Evolutionary conservation across 441 rosid genomes (phyloP).

Genomic region (Melianthus villosus): DNA sequence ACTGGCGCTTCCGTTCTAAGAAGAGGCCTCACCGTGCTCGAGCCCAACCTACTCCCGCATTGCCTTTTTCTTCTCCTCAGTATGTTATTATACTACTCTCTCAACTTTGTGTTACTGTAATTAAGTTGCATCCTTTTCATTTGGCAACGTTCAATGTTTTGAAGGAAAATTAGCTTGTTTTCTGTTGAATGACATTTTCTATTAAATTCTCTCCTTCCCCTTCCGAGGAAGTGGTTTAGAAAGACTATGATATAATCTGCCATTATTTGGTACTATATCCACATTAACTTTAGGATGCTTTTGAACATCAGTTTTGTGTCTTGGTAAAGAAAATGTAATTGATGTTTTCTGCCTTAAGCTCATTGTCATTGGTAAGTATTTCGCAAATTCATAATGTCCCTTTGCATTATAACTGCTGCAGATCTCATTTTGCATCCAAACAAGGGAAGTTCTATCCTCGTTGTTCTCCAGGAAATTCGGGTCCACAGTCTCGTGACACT

Average conservation of each 20-base stretch:
- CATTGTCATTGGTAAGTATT: background rate
- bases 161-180: background rate
- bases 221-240: too few relatives aligned
- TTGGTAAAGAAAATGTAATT: too few relatives aligned
- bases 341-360: too few relatives aligned
- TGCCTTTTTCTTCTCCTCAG: slow-evolving; percentile 79
- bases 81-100: slow-evolving; percentile 25
- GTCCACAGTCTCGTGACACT: slow-evolving; percentile 83
- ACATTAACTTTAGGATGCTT: too few relatives aligned
- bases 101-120: background rate
- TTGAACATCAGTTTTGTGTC: too few relatives aligned
- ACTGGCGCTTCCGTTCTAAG: slow-evolving; percentile 35
- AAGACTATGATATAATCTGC: too few relatives aligned
- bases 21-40: slow-evolving; percentile 36
- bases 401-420: slow-evolving; percentile 13
- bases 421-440: slow-evolving; percentile 47
- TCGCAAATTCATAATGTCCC: background rate
- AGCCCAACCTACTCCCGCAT: slow-evolving; percentile 41
- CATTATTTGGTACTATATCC: too few relatives aligned
- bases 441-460: slow-evolving; percentile 75
- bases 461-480: slow-evolving; percentile 65
- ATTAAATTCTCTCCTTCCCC: too few relatives aligned
- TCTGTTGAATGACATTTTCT: too few relatives aligned
- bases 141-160: background rate
- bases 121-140: background rate